phyloP scores from a whole-genome alignment of 2,329 filamentous ascomycete genomes.

The Fusarium anguioides region DNA sequence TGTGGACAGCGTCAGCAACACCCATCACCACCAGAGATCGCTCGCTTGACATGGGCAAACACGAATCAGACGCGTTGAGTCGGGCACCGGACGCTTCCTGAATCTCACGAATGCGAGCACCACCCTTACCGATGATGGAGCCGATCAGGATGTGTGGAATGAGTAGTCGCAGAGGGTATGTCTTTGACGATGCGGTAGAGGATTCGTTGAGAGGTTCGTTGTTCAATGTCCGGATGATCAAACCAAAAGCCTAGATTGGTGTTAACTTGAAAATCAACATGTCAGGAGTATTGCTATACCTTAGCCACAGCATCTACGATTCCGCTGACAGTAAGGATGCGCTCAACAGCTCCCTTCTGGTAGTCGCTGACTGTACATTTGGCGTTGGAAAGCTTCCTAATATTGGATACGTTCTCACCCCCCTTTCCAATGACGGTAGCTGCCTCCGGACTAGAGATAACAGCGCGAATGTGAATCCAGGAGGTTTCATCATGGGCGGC shows the following conservation, averaged over 20 bases:
- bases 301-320: conserved; percentile 97
- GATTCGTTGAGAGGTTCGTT: conserved; percentile 91
- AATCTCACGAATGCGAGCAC: conserved; percentile 95
- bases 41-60: conserved; percentile 93
- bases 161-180: conserved; percentile 93
- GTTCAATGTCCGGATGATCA: conserved; percentile 98
- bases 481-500: conserved; percentile 85
- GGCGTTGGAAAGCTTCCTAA: conserved; percentile 91
- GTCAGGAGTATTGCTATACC: conserved; percentile 62
- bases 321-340: conserved; percentile 96
- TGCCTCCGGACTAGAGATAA: conserved; percentile 97
- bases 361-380: conserved; percentile 99
- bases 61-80: conserved; percentile 95
- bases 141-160: conserved; percentile 98
- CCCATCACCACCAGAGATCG: conserved; percentile 98
- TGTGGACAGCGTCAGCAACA: conserved; percentile 97
- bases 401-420: conserved; percentile 98
- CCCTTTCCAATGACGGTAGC: conserved; percentile 99
- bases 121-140: conserved; percentile 98
- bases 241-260: conserved; percentile 80
- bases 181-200: conserved; percentile 94
- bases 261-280: conserved; percentile 43
- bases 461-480: conserved; percentile 97
- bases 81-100: conserved; percentile 97
- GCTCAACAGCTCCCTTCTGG: conserved; percentile 94